Conservation (phyloP, 768 basidiomycete species). For the Mycena maculata region DNA sequence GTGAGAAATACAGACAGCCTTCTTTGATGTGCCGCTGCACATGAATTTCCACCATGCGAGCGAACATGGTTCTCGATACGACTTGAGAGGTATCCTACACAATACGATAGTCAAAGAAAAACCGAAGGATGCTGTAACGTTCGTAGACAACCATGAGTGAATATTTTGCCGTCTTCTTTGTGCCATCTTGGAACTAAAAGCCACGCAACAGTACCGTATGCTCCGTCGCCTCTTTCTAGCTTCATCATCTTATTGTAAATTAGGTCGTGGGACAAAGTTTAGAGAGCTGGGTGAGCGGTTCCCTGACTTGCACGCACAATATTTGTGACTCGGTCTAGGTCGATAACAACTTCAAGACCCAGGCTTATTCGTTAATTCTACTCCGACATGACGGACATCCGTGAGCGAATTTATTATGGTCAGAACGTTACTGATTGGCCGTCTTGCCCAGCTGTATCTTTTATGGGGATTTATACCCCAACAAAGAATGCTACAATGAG, state of each 20-base stretch:
- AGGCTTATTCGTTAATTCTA: constrained; percentile 85
- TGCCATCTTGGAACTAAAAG: constrained; percentile 8
- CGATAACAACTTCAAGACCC: constrained; percentile 75
- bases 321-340: constrained; percentile 59
- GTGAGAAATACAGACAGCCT: constrained; percentile 67
- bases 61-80: constrained; percentile 71
- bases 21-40: constrained; percentile 94
- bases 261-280: constrained; percentile 75
- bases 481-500: constrained; percentile 72
- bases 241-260: not conserved
- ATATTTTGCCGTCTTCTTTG: constrained; percentile 39
- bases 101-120: constrained; percentile 73
- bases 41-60: constrained; percentile 85
- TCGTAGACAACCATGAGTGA: constrained; percentile 92
- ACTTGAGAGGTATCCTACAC: constrained; percentile 80
- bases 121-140: constrained; percentile 88
- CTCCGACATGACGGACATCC: constrained; percentile 78
- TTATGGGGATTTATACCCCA: constrained; percentile 85
- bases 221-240: constrained; percentile 4
- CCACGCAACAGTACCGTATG: constrained; percentile 67
- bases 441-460: constrained; percentile 77
- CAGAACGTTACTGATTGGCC: not conserved
- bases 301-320: not conserved
- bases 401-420: constrained; percentile 55
- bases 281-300: constrained; percentile 80